Evolutionary conservation across 345 rosid species (phyloP).

Genomic region (Heritiera fomes): DNA sequence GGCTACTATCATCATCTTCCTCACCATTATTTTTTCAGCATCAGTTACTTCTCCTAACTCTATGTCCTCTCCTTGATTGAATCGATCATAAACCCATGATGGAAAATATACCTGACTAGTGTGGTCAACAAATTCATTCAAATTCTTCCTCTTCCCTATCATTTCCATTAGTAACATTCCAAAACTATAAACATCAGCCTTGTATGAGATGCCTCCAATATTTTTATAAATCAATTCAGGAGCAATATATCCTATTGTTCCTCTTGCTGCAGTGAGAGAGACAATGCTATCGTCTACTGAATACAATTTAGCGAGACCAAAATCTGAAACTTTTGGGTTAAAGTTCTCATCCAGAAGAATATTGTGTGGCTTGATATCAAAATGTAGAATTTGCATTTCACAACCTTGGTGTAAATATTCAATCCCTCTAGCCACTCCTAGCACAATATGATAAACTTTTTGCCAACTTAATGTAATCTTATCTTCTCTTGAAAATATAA

Average conservation of each 20-base stretch:
- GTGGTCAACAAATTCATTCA: neutral
- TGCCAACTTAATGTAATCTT: neutral
- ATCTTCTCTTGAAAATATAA: neutral
- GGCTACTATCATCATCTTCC: neutral
- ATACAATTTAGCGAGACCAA: slow-evolving; percentile 25
- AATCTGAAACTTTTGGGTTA: slow-evolving; percentile 18
- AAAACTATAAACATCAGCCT: slow-evolving; percentile 16
- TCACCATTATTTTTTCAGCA: neutral
- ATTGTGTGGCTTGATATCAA: slow-evolving; percentile 15
- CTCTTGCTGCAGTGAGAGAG: slow-evolving; percentile 22
- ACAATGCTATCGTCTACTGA: slow-evolving; percentile 10
- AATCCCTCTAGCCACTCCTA: slow-evolving; percentile 27
- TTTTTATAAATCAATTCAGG: slow-evolving; percentile 6
- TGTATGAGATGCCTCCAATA: slow-evolving; percentile 7
- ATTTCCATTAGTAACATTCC: neutral
- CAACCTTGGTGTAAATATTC: slow-evolving; percentile 17
- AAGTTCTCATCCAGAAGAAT: slow-evolving; percentile 12
- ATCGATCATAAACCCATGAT: neutral
- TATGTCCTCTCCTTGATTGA: neutral
- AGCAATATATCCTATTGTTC: slow-evolving; percentile 10
- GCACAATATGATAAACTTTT: slow-evolving; percentile 9
- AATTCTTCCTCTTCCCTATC: neutral
- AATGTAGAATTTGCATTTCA: slow-evolving; percentile 15
- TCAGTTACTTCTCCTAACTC: neutral
- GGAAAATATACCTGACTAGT: neutral